Evolutionary conservation across 2,329 filamentous ascomycete genomes (phyloP).

Genomic region (Aspergillus niger): DNA sequence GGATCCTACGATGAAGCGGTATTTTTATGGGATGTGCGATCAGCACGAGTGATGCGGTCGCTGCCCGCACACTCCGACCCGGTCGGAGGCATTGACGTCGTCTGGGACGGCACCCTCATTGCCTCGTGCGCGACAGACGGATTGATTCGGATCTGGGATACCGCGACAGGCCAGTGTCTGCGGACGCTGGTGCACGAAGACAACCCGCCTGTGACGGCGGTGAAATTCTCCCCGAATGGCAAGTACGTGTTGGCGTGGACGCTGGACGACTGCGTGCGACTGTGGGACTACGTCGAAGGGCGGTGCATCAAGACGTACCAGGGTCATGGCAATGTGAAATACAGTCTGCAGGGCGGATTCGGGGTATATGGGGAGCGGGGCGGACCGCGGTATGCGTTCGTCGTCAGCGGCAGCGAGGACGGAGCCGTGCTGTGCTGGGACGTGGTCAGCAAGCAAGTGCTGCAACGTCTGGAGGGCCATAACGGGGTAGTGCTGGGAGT

Average conservation of each 20-base stretch:
- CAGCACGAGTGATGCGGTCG: conserved; percentile 82
- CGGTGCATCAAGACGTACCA: conserved; percentile 96
- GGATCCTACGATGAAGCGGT: conserved; percentile 97
- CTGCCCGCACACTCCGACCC: conserved; percentile 94
- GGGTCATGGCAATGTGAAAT: conserved; percentile 81
- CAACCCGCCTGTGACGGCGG: conserved; percentile 83
- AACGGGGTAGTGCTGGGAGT: conserved; percentile 62
- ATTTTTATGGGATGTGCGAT: conserved; percentile 93
- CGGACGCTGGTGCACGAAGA: conserved; percentile 96
- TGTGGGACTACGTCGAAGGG: conserved; percentile 95
- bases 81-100: conserved; percentile 90
- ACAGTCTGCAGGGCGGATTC: conserved; percentile 82
- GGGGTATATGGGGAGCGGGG: conserved; percentile 60
- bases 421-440: conserved; percentile 88
- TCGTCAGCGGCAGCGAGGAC: conserved; percentile 84
- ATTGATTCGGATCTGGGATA: conserved; percentile 93
- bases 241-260: conserved; percentile 91
- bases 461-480: conserved; percentile 66
- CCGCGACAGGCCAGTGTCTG: conserved; percentile 89
- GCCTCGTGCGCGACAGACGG: conserved; percentile 91
- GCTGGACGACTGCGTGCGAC: conserved; percentile 81
- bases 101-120: conserved; percentile 86
- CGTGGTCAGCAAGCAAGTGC: conserved; percentile 76
- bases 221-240: conserved; percentile 92
- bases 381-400: conserved; percentile 57